A percentile compares a stretch with the other conserved stretches of the same genome.
Conservation (phyloP, 176 grass and related monocot species). For the Bonia amplexicaulis region DNA sequence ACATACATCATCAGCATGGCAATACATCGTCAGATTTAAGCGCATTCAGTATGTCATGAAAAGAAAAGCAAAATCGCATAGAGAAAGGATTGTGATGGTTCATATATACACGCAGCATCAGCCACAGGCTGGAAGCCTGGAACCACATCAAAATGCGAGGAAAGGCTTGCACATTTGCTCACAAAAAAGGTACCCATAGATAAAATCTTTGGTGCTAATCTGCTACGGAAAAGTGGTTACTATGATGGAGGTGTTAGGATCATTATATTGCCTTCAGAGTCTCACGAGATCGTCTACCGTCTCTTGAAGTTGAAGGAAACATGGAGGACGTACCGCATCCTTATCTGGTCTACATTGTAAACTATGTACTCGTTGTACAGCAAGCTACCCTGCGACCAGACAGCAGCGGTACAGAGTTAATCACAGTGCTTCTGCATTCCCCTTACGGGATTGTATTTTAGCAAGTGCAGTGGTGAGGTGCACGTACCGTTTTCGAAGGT, state of each 20-base stretch:
- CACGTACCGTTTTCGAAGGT: constrained; percentile 41
- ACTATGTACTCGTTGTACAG: constrained; percentile 95
- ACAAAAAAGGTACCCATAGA: background rate
- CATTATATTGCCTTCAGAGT: background rate
- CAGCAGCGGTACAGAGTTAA: background rate
- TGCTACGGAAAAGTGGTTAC: background rate
- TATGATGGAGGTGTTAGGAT: background rate
- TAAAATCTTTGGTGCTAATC: background rate
- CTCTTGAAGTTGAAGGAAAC: constrained; percentile 74
- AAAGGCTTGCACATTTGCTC: background rate
- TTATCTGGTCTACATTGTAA: constrained; percentile 87
- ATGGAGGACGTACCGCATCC: constrained; percentile 74
- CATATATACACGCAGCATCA: background rate
- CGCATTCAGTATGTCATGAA: background rate
- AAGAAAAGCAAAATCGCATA: background rate
- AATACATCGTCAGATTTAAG: background rate
- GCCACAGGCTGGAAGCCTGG: background rate
- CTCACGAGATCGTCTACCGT: background rate
- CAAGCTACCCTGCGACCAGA: constrained; percentile 74
- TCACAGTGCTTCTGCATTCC: background rate
- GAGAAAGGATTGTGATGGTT: background rate
- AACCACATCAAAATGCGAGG: constrained; percentile 7
- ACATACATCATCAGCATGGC: background rate
- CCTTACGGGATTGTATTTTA: background rate
- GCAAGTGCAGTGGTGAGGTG: background rate